phyloP scores from a whole-genome alignment of 2,329 filamentous ascomycete species.

The Stagonosporopsis tanaceti region DNA sequence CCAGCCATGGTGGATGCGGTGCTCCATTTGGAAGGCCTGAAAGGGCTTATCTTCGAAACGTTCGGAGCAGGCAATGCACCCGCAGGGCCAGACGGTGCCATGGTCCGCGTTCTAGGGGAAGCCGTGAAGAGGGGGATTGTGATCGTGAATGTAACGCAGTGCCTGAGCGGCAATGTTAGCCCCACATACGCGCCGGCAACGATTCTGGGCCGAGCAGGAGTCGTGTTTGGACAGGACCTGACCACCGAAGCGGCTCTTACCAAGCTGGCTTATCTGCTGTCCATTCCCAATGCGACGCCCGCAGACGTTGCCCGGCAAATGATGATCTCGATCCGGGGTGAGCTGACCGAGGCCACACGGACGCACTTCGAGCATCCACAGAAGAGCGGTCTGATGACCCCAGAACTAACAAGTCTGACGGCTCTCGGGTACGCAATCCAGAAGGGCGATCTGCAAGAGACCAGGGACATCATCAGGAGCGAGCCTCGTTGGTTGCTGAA shows the following conservation, averaged over 20 bases:
- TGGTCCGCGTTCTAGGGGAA: slow-evolving; percentile 78
- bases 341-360: slow-evolving; percentile 78
- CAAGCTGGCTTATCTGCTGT: slow-evolving; percentile 86
- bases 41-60: slow-evolving; percentile 86
- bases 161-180: slow-evolving; percentile 61
- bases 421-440: slow-evolving; percentile 82
- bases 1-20: slow-evolving; percentile 93
- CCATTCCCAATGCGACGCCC: slow-evolving; percentile 68
- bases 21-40: slow-evolving; percentile 75
- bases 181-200: slow-evolving; percentile 58
- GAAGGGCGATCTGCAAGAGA: slow-evolving; percentile 71
- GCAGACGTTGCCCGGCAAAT: slow-evolving; percentile 74
- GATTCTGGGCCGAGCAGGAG: slow-evolving; percentile 80
- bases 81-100: slow-evolving; percentile 77
- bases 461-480: slow-evolving; percentile 71
- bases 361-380: slow-evolving; percentile 80
- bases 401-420: slow-evolving; percentile 71
- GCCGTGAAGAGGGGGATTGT: slow-evolving; percentile 83
- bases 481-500: slow-evolving; percentile 75
- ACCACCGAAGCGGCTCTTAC: slow-evolving; percentile 91
- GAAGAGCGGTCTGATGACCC: slow-evolving; percentile 61
- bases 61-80: slow-evolving; percentile 94
- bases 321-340: slow-evolving; percentile 78
- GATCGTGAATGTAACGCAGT: slow-evolving; percentile 92
- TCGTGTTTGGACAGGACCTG: slow-evolving; percentile 88